These are phyloP conservation scores for Trypanosoma cruzi DNA, from an alignment of 208 protist species.

Conservation along the genomic window DNA sequence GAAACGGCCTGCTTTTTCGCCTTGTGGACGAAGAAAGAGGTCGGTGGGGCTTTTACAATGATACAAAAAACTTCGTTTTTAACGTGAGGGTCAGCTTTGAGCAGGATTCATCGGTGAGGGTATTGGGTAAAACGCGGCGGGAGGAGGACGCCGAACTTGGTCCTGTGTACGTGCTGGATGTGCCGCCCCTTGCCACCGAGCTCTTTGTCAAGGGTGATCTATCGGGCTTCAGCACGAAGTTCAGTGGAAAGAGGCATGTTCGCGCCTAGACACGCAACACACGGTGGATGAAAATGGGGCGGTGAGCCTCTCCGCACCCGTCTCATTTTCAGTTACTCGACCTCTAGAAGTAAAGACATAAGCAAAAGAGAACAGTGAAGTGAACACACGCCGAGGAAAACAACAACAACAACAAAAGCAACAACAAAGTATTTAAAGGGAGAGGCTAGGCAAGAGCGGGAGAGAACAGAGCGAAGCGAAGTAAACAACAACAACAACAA, in stretches of 20 bases:
- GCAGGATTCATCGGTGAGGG: conserved; percentile 29
- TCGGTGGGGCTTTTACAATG: conserved; percentile 77
- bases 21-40: conserved; percentile 45
- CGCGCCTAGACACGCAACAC: neutral
- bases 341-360: neutral
- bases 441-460: neutral
- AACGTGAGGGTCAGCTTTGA: conserved; percentile 52
- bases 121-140: conserved; percentile 30
- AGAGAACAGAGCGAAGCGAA: neutral
- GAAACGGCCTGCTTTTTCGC: conserved; percentile 70
- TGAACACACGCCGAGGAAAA: neutral
- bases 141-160: neutral
- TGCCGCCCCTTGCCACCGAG: conserved; percentile 57
- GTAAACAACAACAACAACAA: neutral
- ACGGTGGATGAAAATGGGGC: neutral
- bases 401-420: neutral
- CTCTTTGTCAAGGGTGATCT: conserved; percentile 67
- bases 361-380: neutral
- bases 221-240: conserved; percentile 65
- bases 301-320: neutral
- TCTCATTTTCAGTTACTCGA: neutral
- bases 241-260: conserved; percentile 39
- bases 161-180: conserved; percentile 28
- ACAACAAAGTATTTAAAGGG: neutral
- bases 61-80: conserved; percentile 56